These are phyloP conservation scores for Globisporangium lucens DNA, from an alignment of 352 stramenopile genomes.

Conservation along the genomic window DNA sequence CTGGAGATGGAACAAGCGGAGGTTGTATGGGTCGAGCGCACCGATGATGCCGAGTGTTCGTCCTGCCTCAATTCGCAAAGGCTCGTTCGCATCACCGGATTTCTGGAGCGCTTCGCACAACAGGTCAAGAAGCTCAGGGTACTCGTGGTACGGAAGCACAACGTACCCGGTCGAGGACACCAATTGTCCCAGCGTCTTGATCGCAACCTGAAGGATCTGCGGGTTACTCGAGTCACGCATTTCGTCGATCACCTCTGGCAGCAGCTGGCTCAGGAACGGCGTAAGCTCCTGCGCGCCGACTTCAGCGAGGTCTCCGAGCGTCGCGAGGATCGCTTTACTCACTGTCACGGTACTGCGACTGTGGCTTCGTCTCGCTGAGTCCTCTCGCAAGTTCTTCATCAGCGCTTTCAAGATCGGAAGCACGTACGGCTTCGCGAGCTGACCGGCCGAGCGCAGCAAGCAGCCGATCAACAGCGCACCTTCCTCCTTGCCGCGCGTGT, in stretches of 20 bases:
- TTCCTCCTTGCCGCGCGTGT: constrained; percentile 81
- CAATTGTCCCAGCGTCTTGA: constrained; percentile 81
- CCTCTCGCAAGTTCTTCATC: constrained; percentile 87
- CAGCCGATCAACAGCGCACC: constrained; percentile 77
- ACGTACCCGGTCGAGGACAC: constrained; percentile 84
- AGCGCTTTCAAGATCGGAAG: constrained; percentile 81
- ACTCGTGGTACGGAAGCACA: constrained; percentile 81
- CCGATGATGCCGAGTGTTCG: constrained; percentile 78
- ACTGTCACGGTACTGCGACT: constrained; percentile 76
- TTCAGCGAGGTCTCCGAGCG: constrained; percentile 74
- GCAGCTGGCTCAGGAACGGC: constrained; percentile 76
- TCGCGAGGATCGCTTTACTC: constrained; percentile 83
- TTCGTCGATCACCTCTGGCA: constrained; percentile 87
- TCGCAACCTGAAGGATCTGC: constrained; percentile 81
- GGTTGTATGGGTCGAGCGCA: constrained; percentile 82
- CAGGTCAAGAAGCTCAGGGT: constrained; percentile 78
- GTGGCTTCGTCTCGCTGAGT: constrained; percentile 62
- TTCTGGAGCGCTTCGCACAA: constrained; percentile 77
- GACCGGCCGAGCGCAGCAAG: constrained; percentile 69
- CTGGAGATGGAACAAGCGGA: constrained; percentile 79
- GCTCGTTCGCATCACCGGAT: constrained; percentile 74
- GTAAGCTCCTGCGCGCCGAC: constrained; percentile 77
- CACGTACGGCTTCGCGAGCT: constrained; percentile 82
- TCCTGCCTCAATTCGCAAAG: constrained; percentile 74
- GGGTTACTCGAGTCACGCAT: constrained; percentile 84